These are phyloP conservation scores for Leishmania mexicana DNA, from an alignment of 208 protist species.

Conservation along the genomic window DNA sequence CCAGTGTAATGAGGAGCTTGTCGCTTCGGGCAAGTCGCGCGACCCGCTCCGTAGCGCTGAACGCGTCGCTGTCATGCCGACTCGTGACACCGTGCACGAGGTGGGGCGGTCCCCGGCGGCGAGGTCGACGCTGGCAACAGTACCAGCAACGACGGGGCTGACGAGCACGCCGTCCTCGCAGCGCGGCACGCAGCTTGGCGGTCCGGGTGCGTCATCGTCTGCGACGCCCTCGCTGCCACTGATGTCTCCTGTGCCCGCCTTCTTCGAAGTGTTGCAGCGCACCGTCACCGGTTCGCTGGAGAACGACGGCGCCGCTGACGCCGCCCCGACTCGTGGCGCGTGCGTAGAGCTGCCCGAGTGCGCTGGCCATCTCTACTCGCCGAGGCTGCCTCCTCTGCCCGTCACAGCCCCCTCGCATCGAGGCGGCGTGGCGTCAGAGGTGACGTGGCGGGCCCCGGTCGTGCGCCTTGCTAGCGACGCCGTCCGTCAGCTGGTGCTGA, in stretches of 20 bases:
- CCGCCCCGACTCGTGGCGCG: neutral
- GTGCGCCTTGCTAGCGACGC: constrained; percentile 20
- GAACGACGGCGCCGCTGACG: neutral
- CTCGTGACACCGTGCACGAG: neutral
- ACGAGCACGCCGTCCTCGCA: constrained; percentile 6
- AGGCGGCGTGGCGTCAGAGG: neutral
- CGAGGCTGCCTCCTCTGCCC: constrained; percentile 1
- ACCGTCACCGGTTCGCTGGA: neutral
- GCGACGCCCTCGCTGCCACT: neutral
- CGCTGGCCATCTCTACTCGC: constrained; percentile 9
- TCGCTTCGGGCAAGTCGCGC: neutral
- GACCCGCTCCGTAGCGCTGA: neutral
- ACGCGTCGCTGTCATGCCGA: neutral
- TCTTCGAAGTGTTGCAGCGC: constrained; percentile 25
- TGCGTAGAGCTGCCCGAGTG: constrained; percentile 16
- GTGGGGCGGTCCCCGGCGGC: neutral
- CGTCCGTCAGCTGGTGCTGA: constrained; percentile 19
- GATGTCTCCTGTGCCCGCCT: constrained; percentile 21
- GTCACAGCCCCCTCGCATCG: neutral
- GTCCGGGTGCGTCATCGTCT: neutral
- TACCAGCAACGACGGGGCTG: neutral
- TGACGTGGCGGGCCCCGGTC: constrained; percentile 11
- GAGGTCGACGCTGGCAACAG: neutral
- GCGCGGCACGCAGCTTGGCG: constrained; percentile 11
- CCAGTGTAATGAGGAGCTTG: neutral